Evolutionary conservation across 257 asterid genomes (phyloP).

Genomic region (Marsdenia floribunda): DNA sequence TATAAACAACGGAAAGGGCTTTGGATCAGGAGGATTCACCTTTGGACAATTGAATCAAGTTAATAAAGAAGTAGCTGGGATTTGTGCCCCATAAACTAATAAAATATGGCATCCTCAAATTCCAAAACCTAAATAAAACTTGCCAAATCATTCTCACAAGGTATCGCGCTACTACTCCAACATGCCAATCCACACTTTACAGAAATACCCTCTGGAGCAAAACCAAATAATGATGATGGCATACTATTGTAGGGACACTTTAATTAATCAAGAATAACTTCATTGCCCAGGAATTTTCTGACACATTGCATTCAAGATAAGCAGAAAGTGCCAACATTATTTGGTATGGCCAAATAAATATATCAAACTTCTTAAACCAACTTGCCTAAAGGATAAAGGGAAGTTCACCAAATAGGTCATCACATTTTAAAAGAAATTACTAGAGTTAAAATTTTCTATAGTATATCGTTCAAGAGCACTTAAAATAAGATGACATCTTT

Average conservation of each 20-base stretch:
- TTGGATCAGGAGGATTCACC: constrained; percentile 91
- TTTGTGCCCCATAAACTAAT: neutral
- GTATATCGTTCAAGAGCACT: neutral
- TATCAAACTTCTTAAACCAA: neutral
- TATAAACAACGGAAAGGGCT: constrained; percentile 73
- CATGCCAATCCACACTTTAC: neutral
- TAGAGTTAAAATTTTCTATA: neutral
- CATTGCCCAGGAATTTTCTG: neutral
- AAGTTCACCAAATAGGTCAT: neutral
- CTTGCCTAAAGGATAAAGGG: neutral
- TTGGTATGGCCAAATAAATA: neutral
- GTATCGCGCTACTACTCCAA: too few relatives aligned
- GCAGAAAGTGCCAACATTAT: neutral
- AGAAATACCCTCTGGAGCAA: too few relatives aligned
- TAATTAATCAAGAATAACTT: neutral
- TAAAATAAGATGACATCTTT: neutral
- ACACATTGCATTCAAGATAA: neutral
- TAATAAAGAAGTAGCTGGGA: constrained; percentile 3
- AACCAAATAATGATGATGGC: neutral
- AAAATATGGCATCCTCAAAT: neutral
- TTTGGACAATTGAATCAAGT: constrained; percentile 37
- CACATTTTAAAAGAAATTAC: neutral
- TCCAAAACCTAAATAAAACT: neutral
- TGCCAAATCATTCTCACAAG: too few relatives aligned
- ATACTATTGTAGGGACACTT: neutral